These are phyloP conservation scores for Akanthomyces muscarius DNA, from an alignment of 2,329 filamentous ascomycete species.

Conservation along the genomic window DNA sequence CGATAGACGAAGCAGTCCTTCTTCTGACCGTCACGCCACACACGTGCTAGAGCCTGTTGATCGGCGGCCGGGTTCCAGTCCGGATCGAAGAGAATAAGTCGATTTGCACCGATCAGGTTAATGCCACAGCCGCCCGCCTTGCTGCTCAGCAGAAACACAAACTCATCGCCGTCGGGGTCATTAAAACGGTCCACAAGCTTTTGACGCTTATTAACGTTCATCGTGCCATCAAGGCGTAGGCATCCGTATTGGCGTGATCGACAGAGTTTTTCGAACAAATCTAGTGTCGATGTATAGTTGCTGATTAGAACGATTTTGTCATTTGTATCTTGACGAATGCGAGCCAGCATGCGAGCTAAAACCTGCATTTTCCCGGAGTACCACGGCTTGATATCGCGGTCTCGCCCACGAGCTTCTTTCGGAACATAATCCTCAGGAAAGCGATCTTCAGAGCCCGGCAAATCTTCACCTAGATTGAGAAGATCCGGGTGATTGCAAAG, in stretches of 20 bases:
- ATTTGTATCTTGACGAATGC: constrained; percentile 92
- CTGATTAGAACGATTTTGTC: constrained; percentile 99
- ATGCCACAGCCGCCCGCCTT: constrained; percentile 96
- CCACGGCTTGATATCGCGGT: constrained; percentile 89
- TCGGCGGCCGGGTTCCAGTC: constrained; percentile 98
- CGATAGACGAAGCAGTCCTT: constrained; percentile 99
- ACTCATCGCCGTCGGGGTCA: constrained; percentile 82
- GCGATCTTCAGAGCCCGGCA: constrained; percentile 78
- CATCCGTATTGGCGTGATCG: constrained; percentile 79
- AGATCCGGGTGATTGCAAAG: constrained; percentile 97
- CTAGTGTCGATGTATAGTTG: constrained; percentile 95
- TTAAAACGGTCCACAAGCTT: constrained; percentile 99
- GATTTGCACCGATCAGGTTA: constrained; percentile 91
- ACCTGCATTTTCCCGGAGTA: constrained; percentile 99
- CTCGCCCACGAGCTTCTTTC: constrained; percentile 80
- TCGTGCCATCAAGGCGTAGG: constrained; percentile 88
- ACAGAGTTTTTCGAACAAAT: constrained; percentile 89
- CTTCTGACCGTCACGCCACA: constrained; percentile 98
- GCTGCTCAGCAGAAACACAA: constrained; percentile 91
- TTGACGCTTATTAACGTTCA: constrained; percentile 96
- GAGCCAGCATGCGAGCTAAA: constrained; percentile 93
- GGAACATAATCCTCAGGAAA: constrained; percentile 86
- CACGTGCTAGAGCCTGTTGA: constrained; percentile 92
- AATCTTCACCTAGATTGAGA: constrained; percentile 73
- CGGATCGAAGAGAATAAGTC: constrained; percentile 92